Evolutionary conservation across 2,329 filamentous ascomycete genomes (phyloP).

Genomic region (Epichloe coenophiala): DNA sequence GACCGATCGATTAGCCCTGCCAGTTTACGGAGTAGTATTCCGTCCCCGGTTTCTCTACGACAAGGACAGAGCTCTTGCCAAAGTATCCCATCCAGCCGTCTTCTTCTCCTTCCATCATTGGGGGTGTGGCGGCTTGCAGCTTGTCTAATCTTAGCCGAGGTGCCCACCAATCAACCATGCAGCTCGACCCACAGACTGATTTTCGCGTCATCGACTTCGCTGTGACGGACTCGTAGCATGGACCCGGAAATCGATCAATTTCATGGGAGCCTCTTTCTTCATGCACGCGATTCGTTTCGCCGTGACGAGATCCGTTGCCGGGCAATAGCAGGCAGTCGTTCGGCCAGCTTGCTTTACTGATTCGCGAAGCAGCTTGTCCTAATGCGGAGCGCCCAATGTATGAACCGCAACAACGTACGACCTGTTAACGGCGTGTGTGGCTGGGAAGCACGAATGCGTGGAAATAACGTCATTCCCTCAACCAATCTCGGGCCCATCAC

Average conservation of each 20-base stretch:
- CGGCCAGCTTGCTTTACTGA: too few relatives aligned
- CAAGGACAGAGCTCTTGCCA: not conserved
- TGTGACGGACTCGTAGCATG: not conserved
- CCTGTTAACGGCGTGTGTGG: too few relatives aligned
- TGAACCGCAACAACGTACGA: too few relatives aligned
- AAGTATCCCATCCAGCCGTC: not conserved
- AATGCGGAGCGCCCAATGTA: too few relatives aligned
- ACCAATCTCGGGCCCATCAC: too few relatives aligned
- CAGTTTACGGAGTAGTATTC: too few relatives aligned
- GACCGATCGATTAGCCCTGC: not conserved
- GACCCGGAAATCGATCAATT: not conserved
- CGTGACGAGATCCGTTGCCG: not conserved
- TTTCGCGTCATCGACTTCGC: conserved; percentile 22
- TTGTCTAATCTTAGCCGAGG: not conserved
- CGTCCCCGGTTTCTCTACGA: not conserved
- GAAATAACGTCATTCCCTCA: not conserved
- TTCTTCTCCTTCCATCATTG: not conserved
- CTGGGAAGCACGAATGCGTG: too few relatives aligned
- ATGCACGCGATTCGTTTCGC: not conserved
- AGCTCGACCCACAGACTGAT: conserved; percentile 8
- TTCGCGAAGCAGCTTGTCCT: too few relatives aligned
- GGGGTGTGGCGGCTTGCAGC: not conserved
- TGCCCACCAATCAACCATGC: conserved; percentile 9
- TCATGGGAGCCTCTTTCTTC: not conserved
- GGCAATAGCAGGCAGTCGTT: too few relatives aligned